Conservation (phyloP, 129 eudicot species). For the Oenanthe sinensis region DNA sequence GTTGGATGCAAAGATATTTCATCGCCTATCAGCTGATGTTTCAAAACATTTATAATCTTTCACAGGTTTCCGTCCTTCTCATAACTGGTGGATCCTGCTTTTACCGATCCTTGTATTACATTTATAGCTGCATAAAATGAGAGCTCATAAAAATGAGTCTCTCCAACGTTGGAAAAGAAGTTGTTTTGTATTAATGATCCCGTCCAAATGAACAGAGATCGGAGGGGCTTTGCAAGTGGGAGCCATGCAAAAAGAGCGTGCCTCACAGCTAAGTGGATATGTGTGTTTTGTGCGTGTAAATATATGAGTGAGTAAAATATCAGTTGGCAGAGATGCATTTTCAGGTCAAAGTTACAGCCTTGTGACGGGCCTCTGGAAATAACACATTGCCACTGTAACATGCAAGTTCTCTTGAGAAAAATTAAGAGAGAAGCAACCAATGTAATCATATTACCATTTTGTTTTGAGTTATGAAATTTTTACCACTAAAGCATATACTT, state of each 20-base stretch:
- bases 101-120: constrained; percentile 33
- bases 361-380: constrained; percentile 73
- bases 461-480: constrained; percentile 12
- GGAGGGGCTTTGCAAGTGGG: constrained; percentile 49
- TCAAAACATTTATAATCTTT: constrained; percentile 20
- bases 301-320: constrained; percentile 30
- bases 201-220: constrained; percentile 36
- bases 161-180: constrained; percentile 20
- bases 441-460: constrained; percentile 17
- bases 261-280: constrained; percentile 56
- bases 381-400: constrained; percentile 24
- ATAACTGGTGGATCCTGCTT: constrained; percentile 28
- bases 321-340: constrained; percentile 35
- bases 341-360: constrained; percentile 82
- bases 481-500: background rate
- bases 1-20: background rate
- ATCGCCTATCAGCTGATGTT: background rate
- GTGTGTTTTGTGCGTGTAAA: constrained; percentile 63
- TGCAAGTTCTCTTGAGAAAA: constrained; percentile 24
- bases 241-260: constrained; percentile 42
- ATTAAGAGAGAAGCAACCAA: constrained; percentile 18
- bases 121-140: constrained; percentile 28
- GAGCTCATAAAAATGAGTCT: constrained; percentile 16
- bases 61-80: constrained; percentile 22
- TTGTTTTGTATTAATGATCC: constrained; percentile 27